Evolutionary conservation across 805 yeast genomes (phyloP).

Genomic region (Saturnispora mendoncae): DNA sequence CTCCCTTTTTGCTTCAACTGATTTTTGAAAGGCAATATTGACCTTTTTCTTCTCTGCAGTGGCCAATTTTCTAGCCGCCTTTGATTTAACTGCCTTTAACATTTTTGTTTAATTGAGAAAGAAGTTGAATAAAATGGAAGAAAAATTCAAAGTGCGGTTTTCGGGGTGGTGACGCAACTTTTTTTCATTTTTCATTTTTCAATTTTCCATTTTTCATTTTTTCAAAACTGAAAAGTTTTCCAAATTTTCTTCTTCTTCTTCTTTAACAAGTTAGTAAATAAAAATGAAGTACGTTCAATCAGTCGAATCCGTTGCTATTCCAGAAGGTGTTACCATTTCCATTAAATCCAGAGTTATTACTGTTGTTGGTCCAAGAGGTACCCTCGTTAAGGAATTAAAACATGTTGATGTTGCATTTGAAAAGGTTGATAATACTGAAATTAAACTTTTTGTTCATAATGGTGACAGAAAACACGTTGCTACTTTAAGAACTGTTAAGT

Average conservation of each 20-base stretch:
- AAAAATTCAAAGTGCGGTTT: background rate
- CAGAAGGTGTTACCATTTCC: constrained; percentile 86
- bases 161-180: background rate
- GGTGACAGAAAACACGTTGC: constrained; percentile 99
- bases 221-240: background rate
- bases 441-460: constrained; percentile 90
- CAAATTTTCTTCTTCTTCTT: background rate
- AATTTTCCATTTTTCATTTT: background rate
- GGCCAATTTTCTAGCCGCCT: constrained; percentile 13
- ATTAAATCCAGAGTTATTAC: constrained; percentile 87
- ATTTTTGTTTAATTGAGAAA: background rate
- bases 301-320: constrained; percentile 52
- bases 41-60: constrained; percentile 22
- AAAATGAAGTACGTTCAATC: constrained; percentile 56
- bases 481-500: constrained; percentile 96
- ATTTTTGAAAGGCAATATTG: constrained; percentile 23
- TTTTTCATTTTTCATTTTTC: no score
- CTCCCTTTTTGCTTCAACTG: constrained; percentile 20
- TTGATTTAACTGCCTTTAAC: constrained; percentile 7
- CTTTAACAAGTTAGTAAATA: background rate
- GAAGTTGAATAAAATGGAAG: background rate
- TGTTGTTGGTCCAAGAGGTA: constrained; percentile 98
- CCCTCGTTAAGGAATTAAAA: constrained; percentile 77
- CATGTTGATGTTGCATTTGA: constrained; percentile 92
- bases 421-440: constrained; percentile 60